Base-by-base conservation (phyloP, 2,329 filamentous ascomycete genomes). In the Neopestalotiopsis rosae region DNA sequence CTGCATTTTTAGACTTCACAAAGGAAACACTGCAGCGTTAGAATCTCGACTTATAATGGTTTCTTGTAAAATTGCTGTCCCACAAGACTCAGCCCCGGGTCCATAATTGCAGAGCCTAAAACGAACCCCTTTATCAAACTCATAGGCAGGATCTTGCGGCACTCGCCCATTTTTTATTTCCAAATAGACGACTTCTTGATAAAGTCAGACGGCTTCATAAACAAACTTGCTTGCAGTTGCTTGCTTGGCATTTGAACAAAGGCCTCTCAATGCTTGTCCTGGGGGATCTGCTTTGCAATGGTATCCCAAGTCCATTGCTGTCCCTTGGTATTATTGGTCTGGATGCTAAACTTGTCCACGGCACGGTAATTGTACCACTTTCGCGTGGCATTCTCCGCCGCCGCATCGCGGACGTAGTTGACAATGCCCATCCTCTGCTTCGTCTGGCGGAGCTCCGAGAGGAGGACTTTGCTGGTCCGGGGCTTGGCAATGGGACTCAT, bases 401-500 rank as follows among this genome's bases (percentile, higher is more conserved):
- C 38, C 2, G 74, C 77, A 61, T 80, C 79, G 9, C 79, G 72
- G 28, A 73, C 73, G 40, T 80, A 75, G 70, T 83, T 84, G 67
- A 83, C 81, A 64, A 82, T 78, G 34, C 82, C 80, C 9, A 82
- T 67, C 5, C 80, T 72, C 64, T 71, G 72, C 32, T 66, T 74
- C 4, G 68, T 75, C 1, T 79, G 78, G 32, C 42, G 69, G 34
- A 85, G 75, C 30, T 83, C 81, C 2, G 71, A 70, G 2, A 83
- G 66, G 58, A 67, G 71, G 49, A 83, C 75, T 20, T 70, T 74
- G 72, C 76, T 81, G 10, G 78, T 68, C 56, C 87, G 84, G 38
- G 88, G 87, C 77, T 86, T 87, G 70, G 84, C 85, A 72, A 89
- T 85, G 72, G 83, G 74, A 74, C 84, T 87, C 81, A 89, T 86